Base-by-base conservation (phyloP, 192 early-diverging fungal species). In the Dimargaris xerosporica region DNA sequence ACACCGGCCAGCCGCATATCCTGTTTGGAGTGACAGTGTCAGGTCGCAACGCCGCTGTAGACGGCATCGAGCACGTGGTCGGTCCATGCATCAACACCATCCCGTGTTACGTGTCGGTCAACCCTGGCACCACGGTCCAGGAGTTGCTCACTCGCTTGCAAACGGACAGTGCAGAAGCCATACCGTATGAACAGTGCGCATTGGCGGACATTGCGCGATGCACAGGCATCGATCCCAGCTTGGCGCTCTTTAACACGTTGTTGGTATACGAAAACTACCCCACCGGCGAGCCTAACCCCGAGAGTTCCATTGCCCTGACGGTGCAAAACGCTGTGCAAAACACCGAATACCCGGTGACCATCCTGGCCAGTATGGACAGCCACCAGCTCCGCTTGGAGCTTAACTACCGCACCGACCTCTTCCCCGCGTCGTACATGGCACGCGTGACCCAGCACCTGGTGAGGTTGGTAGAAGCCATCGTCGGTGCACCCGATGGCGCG, bases 211-310 rank as follows among this genome's bases (percentile, higher is more conserved):
- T 52, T n/a, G 23, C 21, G 15, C 50, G 50, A 4, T 60, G 58
- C 34, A 26, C n/a, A 13, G 39, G 9, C 19, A 11, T 60, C 16
- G 58, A 19, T 25, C 41, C 42, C 1, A 39, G 26, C n/a, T 17
- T 39, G 15, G 58, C 42, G 43, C 39, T 60, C 7, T 60, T 60
- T 43, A 60, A 60, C 58, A 60, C 58, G 6, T 17, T 34, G 28
- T 17, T 60, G 2, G 58, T 60, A 0, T 60, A 60, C 58, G 58
- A 60, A 43, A 60, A 60, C 39, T 60, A 60, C 58, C 58, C 58
- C 30, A 43, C 42, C 11, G 58, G n/a, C 21, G 43, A 41, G 11
- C n/a, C 58, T 19, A 4, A 41, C 5, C 13, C n/a, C 6, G 15
- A 41, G 11, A 11, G 17, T 10, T 41, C 50, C 50, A 52, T 52